Evolutionary conservation across 2,329 filamentous ascomycete genomes (phyloP).

Genomic region (Ascomycota sp.): DNA sequence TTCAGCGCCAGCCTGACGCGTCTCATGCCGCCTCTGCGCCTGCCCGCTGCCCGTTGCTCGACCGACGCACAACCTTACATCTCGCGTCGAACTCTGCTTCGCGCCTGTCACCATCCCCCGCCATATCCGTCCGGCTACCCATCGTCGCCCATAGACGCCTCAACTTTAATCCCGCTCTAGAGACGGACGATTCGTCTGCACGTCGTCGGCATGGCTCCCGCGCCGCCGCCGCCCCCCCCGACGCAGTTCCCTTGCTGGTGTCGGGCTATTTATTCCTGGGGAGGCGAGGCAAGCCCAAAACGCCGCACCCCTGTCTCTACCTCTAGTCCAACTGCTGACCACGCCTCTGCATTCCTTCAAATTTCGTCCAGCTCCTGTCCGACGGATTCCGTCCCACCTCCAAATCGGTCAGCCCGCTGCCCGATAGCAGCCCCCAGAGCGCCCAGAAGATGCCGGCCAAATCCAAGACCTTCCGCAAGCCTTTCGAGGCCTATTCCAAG

Average conservation of each 20-base stretch:
- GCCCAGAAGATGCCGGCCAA: slow-evolving; percentile 35
- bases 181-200: too few relatives aligned
- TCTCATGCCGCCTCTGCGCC: neutral
- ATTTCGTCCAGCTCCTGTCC: slow-evolving; percentile 83
- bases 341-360: slow-evolving; percentile 66
- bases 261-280: slow-evolving; percentile 80
- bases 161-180: too few relatives aligned
- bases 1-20: neutral
- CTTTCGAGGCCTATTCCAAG: slow-evolving; percentile 46
- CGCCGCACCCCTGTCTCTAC: neutral
- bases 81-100: neutral
- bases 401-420: slow-evolving; percentile 39
- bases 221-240: slow-evolving; percentile 43
- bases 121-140: neutral
- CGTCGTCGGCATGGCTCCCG: slow-evolving; percentile 25
- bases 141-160: neutral
- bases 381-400: slow-evolving; percentile 63
- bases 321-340: slow-evolving; percentile 5
- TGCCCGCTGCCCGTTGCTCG: neutral
- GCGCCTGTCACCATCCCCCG: neutral
- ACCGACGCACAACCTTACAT: neutral
- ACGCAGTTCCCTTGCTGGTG: slow-evolving; percentile 80
- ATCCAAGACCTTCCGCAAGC: slow-evolving; percentile 42
- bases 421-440: slow-evolving; percentile 31
- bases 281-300: slow-evolving; percentile 44